A percentile compares a stretch with the other conserved stretches of the same genome.
Conservation (phyloP, 208 protist species). For the Trypanosomatidae sp. region DNA sequence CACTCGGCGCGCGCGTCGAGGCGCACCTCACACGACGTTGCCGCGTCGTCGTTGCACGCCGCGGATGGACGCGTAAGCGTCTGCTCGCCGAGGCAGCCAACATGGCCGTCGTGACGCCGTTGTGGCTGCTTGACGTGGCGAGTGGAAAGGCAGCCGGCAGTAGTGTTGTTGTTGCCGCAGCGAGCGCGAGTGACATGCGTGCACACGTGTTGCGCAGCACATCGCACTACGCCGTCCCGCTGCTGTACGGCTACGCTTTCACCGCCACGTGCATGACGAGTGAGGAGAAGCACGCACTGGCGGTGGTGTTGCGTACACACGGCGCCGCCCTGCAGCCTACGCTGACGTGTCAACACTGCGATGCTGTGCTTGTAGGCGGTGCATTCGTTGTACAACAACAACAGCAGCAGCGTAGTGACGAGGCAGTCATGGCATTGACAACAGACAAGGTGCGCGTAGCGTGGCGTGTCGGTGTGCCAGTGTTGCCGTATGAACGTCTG, state of each 20-base stretch:
- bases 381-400: too few relatives aligned
- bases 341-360: conserved; percentile 20
- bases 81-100: conserved; percentile 30
- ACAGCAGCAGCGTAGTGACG: background rate
- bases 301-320: conserved; percentile 18
- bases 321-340: conserved; percentile 20
- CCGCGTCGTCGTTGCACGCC: conserved; percentile 37
- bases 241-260: conserved; percentile 54
- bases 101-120: conserved; percentile 35
- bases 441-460: conserved; percentile 54
- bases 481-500: conserved; percentile 42
- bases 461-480: conserved; percentile 42
- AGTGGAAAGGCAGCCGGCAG: too few relatives aligned
- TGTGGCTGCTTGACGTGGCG: conserved; percentile 18
- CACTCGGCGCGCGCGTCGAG: too few relatives aligned
- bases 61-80: conserved; percentile 56
- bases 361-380: conserved; percentile 32
- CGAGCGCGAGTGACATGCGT: too few relatives aligned
- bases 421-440: background rate
- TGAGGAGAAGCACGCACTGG: conserved; percentile 34
- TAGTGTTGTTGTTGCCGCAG: too few relatives aligned
- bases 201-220: background rate
- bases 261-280: conserved; percentile 22
- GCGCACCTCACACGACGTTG: too few relatives aligned
- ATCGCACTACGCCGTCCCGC: conserved; percentile 15